Evolutionary conservation across 495 filamentous ascomycete genomes (phyloP).

Genomic region (Penicillium turbatum): DNA sequence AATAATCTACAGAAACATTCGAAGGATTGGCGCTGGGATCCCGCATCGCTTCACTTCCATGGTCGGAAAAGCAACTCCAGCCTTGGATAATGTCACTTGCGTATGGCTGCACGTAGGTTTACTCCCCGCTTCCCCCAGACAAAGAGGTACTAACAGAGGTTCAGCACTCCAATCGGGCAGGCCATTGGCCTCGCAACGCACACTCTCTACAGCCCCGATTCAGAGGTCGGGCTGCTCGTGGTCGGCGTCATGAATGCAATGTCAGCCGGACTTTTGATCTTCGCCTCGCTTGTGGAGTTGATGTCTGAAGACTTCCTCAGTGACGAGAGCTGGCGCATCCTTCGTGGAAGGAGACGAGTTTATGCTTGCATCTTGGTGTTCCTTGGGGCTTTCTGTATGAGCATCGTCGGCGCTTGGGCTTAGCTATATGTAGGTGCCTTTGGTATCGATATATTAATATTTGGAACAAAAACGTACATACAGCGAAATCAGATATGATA

Average conservation of each 20-base stretch:
- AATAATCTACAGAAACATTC: conserved; percentile 46
- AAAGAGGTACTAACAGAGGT: conserved; percentile 15
- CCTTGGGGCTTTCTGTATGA: conserved; percentile 71
- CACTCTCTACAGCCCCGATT: conserved; percentile 59
- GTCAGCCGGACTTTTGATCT: conserved; percentile 57
- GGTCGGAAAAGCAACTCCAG: conserved; percentile 31
- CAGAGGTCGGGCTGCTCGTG: conserved; percentile 59
- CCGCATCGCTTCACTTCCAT: conserved; percentile 47
- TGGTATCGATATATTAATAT: too few species aligned
- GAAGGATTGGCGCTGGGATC: conserved; percentile 67
- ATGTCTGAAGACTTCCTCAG: conserved; percentile 61
- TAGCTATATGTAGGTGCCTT: conserved; percentile 21
- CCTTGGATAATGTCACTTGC: conserved; percentile 85
- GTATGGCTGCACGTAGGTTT: conserved; percentile 54
- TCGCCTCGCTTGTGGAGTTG: conserved; percentile 58
- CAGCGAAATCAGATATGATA: too few species aligned
- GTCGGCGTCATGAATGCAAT: conserved; percentile 70
- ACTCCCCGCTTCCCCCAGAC: background rate
- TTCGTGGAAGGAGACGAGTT: conserved; percentile 62
- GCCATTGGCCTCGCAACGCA: conserved; percentile 67
- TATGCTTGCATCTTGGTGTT: conserved; percentile 68
- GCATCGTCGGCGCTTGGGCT: conserved; percentile 79
- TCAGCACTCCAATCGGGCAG: conserved; percentile 76
- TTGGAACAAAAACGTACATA: too few species aligned
- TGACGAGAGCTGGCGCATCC: conserved; percentile 51